Percentiles rank a stretch among this genome's conserved stretches.
These are phyloP conservation scores for Phytophthora colocasiae DNA, from an alignment of 352 stramenopile genomes.

Conservation along the genomic window DNA sequence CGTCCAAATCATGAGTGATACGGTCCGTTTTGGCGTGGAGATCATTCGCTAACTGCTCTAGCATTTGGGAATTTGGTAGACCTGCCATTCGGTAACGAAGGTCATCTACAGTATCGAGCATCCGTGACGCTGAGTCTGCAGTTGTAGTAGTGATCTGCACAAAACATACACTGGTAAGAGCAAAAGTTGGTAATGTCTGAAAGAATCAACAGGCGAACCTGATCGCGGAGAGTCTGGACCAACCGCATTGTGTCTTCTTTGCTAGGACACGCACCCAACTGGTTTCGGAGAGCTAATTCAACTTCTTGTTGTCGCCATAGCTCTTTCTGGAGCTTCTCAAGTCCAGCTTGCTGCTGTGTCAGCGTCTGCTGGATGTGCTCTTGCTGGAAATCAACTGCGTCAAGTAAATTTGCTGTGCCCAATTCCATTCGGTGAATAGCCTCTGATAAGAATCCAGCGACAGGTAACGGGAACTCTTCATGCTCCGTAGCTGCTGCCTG, in stretches of 20 bases:
- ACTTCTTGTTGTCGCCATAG: constrained; percentile 51
- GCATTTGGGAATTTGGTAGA: constrained; percentile 54
- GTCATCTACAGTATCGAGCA: constrained; percentile 64
- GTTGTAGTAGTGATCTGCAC: constrained; percentile 50
- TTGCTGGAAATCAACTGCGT: constrained; percentile 62
- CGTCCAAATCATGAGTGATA: constrained; percentile 32
- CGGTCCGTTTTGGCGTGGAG: constrained; percentile 48
- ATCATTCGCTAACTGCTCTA: constrained; percentile 47
- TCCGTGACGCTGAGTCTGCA: constrained; percentile 44
- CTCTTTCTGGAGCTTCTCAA: constrained; percentile 56
- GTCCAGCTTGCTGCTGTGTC: constrained; percentile 44
- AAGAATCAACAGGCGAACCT: constrained; percentile 37
- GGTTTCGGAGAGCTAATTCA: constrained; percentile 51
- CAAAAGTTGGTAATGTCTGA: background rate
- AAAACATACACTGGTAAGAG: background rate
- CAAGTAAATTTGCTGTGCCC: constrained; percentile 62
- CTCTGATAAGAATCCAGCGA: constrained; percentile 40
- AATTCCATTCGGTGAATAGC: constrained; percentile 70
- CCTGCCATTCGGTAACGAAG: constrained; percentile 52
- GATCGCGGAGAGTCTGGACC: constrained; percentile 60
- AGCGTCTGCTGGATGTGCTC: constrained; percentile 52
- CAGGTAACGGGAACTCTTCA: constrained; percentile 20
- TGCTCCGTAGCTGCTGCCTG: constrained; percentile 28
- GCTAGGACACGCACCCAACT: constrained; percentile 56
- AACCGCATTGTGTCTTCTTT: constrained; percentile 71